Base-by-base conservation (phyloP, 1,284 basidiomycete species). In the Boletellus sp. region DNA sequence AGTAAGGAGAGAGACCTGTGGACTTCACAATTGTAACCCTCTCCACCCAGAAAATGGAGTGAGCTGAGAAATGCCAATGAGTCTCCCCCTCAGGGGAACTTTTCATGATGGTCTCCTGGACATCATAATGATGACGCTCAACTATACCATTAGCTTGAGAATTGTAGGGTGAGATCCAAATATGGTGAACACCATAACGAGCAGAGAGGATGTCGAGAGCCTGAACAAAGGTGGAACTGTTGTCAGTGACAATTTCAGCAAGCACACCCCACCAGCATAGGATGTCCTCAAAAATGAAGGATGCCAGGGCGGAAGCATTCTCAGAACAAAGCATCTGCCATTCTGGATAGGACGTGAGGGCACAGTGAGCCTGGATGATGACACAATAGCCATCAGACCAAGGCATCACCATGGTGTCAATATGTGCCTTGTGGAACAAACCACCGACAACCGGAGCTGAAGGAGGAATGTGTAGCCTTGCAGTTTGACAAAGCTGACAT, bases 161-260 rank as follows among this genome's bases (percentile, higher is more conserved):
- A 49, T 80, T 80, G 52, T 80, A 80, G 0, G 63, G 64, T 0
- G 71, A 74, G 11, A 80, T 77, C 0, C 63, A 45, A 32, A 80
- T 76, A 35, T 76, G 70, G 0, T 54, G 39, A 13, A 80, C 69
- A 3, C 62, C 41, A 47, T 75, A 78, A 2, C 61, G 56, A 11
- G 67, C 51, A 0, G 54, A 53, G 0, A 79, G 61, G n/a, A 64
- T 53, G 0, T 63, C 58, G 2, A 71, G 24, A 0, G 73, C 77
- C 18, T 58, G 60, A 0, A 75, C 42, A 18, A 74, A 70, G 0
- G 68, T 8, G 8, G 36, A 19, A 2, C 52, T 36, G 16, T 55
- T 59, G 24, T 59, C 56, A 40, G 54, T 47, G 33, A 57, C 12
- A 5, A 63, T 30, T 32, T 61, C 35, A 1, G 35, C 18, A 0